Percentiles rank a stretch among this genome's conserved stretches.
phyloP scores from a whole-genome alignment of 805 yeast species.

The Yamadazyma insecticola region DNA sequence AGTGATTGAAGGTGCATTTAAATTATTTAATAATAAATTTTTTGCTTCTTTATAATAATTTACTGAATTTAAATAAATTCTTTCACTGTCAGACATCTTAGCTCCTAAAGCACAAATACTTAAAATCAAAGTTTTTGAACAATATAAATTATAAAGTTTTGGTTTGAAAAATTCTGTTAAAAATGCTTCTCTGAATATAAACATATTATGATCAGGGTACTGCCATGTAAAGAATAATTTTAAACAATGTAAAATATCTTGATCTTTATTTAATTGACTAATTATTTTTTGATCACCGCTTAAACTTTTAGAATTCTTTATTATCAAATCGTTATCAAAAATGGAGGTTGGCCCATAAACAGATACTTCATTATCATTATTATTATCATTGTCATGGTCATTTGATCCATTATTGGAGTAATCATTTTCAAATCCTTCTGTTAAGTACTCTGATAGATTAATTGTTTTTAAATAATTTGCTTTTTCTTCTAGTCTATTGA shows the following conservation, averaged over 20 bases:
- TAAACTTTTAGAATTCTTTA: conserved; percentile 12
- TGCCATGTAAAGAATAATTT: conserved; percentile 57
- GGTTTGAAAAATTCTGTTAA: conserved; percentile 58
- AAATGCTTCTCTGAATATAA: conserved; percentile 61
- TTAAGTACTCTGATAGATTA: conserved; percentile 10
- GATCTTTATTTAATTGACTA: conserved; percentile 30
- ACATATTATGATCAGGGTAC: conserved; percentile 60
- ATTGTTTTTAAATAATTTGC: conserved; percentile 16
- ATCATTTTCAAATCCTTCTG: conserved; percentile 2
- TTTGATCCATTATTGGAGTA: conserved; percentile 1
- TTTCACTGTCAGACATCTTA: conserved; percentile 41
- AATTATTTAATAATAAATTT: conserved; percentile 32
- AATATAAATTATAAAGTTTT: conserved; percentile 45
- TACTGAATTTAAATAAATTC: conserved; percentile 36
- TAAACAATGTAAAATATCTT: conserved; percentile 31
- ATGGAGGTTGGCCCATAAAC: conserved; percentile 46
- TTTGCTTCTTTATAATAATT: conserved; percentile 46
- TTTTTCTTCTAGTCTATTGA: conserved; percentile 15
- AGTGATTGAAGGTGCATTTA: conserved; percentile 47
- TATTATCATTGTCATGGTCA: conserved; percentile 8
- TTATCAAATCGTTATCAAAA: conserved; percentile 27
- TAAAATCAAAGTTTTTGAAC: conserved; percentile 50
- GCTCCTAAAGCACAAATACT: conserved; percentile 60
- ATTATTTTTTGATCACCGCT: conserved; percentile 12
- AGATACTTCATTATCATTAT: conserved; percentile 23